Evolutionary conservation across 2,329 filamentous ascomycete genomes (phyloP), one percentile per base, ranked within the genome.

Genomic region (Lasiodiplodia theobromae): DNA sequence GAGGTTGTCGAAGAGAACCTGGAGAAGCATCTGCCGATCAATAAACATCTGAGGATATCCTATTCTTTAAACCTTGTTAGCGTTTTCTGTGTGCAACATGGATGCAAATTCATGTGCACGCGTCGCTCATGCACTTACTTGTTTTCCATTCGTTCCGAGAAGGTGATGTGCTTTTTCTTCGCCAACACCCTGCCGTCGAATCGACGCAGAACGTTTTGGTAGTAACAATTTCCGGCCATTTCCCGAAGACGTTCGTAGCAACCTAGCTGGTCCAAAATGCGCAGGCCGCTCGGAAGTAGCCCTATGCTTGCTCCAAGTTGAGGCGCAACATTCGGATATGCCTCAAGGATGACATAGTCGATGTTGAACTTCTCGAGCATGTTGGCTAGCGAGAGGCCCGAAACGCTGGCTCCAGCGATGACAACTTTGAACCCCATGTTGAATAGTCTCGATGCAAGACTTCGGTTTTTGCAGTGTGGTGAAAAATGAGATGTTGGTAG

Each of bases 241-340:
- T 2, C 23, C 31, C 49, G 21, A 21, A 66, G 56, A 18, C 28
- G 25, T 5, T 66, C 47, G 12, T 56, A 69, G 16, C 18, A 23
- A 18, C 60, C 67, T 28, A 66, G 34, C 44, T 69, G 67, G 60
- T 69, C 67, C 18, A 69, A 47, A 38, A 69, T 54, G 21, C 67
- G 67, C 34, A 64, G 34, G 21, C 44, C 58, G 31, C 54, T 69
- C 2, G 73, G 70, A 6, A 67, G 31, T 2, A 75, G 25, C 4
- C 66, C 72, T 12, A 75, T 71, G 23, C 65, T 67, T 2, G 73
- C 74, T 4, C 74, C 74, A 37, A 58, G 67, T n/a, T 70, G 63
- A n/a, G 74, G 72, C 14, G 71, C 71, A 34, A 74, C 68, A 1
- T 72, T 52, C 0, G 57, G 52, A 12, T 71, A 69, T 4, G 68